A percentile compares a stretch with the other conserved stretches of the same genome.
Conservation (phyloP, 495 filamentous ascomycete genomes). For the Aspergillus biplanus region DNA sequence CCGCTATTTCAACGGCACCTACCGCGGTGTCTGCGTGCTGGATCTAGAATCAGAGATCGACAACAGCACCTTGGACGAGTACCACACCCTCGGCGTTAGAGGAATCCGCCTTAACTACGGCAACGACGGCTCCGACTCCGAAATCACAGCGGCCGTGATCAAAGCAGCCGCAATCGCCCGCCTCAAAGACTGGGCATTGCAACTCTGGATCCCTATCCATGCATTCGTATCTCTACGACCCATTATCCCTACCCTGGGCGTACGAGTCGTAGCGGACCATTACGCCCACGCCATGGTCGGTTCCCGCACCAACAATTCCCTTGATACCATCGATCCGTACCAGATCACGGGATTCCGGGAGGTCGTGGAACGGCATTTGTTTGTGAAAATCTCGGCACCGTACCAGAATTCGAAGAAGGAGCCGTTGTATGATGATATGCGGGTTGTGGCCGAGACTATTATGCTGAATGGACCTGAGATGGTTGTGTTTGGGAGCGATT, state of each 20-base stretch:
- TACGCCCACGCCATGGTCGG: constrained; percentile 5
- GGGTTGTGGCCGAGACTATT: neutral
- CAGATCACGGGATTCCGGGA: neutral
- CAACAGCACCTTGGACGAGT: neutral
- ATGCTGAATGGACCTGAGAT: constrained; percentile 3
- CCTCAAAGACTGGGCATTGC: neutral
- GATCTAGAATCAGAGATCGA: neutral
- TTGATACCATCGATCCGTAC: neutral
- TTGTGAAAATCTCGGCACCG: constrained; percentile 1
- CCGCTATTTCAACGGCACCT: constrained; percentile 3
- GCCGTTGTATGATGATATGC: constrained; percentile 3
- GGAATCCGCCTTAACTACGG: constrained; percentile 3
- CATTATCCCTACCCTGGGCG: constrained; percentile 2
- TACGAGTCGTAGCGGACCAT: neutral
- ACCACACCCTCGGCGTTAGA: neutral
- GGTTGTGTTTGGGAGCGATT: constrained; percentile 8
- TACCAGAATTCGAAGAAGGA: constrained; percentile 5
- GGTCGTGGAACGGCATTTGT: neutral
- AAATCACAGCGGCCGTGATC: neutral
- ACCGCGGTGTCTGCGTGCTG: neutral
- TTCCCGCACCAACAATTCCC: neutral
- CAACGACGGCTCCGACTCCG: neutral
- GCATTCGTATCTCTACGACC: neutral
- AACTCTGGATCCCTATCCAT: neutral
- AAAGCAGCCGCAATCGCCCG: neutral